A percentile compares a stretch with the other conserved stretches of the same genome.
Evolutionary conservation across 371 early-diverging fungal species (phyloP).

Genomic region (Coemansia sp.): DNA sequence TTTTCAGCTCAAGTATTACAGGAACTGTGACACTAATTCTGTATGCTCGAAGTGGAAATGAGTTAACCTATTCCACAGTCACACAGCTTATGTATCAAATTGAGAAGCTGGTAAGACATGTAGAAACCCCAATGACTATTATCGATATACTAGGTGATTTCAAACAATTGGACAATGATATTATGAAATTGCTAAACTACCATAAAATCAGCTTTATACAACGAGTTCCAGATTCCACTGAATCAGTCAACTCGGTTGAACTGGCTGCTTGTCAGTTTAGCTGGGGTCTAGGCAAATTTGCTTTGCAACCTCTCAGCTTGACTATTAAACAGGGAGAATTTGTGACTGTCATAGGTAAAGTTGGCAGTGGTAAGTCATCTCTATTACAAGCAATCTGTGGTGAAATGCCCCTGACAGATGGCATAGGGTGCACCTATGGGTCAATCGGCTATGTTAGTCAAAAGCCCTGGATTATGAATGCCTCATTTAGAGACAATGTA

Average conservation of each 20-base stretch:
- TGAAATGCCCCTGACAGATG: constrained; percentile 69
- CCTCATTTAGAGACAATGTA: constrained; percentile 84
- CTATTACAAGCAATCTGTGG: constrained; percentile 80
- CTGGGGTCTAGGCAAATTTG: constrained; percentile 51
- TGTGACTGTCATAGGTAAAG: constrained; percentile 77
- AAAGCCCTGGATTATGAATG: constrained; percentile 92
- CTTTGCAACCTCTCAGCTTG: constrained; percentile 65
- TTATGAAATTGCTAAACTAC: constrained; percentile 3
- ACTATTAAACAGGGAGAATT: constrained; percentile 63
- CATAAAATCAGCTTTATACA: background rate
- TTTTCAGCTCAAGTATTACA: background rate
- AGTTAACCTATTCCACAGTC: constrained; percentile 9
- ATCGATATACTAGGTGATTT: background rate
- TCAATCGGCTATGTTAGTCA: constrained; percentile 88
- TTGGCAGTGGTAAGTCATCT: constrained; percentile 88
- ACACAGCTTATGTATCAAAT: constrained; percentile 7
- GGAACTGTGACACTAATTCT: background rate
- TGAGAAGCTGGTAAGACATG: constrained; percentile 3
- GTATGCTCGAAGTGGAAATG: background rate
- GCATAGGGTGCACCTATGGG: constrained; percentile 74
- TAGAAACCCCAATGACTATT: background rate
- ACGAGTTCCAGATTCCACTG: background rate
- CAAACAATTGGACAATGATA: background rate
- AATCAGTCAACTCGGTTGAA: background rate
- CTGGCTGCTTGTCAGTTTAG: constrained; percentile 11